phyloP scores from a whole-genome alignment of 352 stramenopile species.

The Globisporangium solare region DNA sequence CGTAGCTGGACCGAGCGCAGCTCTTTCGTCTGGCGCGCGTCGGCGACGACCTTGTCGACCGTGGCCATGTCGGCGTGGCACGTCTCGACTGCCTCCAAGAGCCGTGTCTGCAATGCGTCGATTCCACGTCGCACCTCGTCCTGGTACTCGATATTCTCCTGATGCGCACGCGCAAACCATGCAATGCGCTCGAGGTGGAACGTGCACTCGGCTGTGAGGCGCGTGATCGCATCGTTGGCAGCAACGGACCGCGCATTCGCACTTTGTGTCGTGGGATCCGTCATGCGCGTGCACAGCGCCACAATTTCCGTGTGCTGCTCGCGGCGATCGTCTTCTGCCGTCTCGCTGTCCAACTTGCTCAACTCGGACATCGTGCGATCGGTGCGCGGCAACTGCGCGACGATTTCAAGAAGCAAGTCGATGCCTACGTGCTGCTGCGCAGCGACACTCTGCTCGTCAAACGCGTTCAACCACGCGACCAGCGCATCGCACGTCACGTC shows the following conservation, averaged over 20 bases:
- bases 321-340: background rate
- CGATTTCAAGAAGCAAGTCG: conserved; percentile 17
- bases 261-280: conserved; percentile 11
- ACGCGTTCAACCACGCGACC: conserved; percentile 24
- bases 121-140: conserved; percentile 19
- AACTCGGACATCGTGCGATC: conserved; percentile 3
- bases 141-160: conserved; percentile 15
- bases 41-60: conserved; percentile 18
- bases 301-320: conserved; percentile 16
- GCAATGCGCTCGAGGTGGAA: conserved; percentile 33
- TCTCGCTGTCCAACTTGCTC: background rate
- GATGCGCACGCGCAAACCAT: conserved; percentile 21
- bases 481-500: conserved; percentile 37
- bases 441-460: background rate
- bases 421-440: conserved; percentile 14
- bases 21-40: conserved; percentile 26
- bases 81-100: conserved; percentile 15
- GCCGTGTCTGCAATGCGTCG: conserved; percentile 19
- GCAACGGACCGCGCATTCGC: conserved; percentile 30
- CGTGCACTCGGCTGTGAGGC: conserved; percentile 32
- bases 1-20: conserved; percentile 25
- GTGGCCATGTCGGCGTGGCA: conserved; percentile 21
- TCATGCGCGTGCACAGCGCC: conserved; percentile 5
- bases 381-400: conserved; percentile 11
- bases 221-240: conserved; percentile 35